Percentiles rank a stretch among this genome's conserved stretches.
phyloP scores from a whole-genome alignment of 352 stramenopile genomes.

The Aphanomyces astaci region DNA sequence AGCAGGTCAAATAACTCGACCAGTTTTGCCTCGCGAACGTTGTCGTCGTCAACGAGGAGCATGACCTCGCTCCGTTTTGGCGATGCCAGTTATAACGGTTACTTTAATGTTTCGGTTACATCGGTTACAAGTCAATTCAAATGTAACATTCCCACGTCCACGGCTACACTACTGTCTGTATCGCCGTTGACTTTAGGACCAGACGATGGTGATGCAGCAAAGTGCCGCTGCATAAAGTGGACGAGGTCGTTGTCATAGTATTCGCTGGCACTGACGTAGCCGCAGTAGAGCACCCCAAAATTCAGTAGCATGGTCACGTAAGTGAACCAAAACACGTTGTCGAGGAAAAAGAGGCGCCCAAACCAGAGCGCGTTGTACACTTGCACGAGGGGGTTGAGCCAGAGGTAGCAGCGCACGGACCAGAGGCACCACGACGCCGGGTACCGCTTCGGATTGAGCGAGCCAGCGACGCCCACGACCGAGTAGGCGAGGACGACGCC shows the following conservation, averaged over 20 bases:
- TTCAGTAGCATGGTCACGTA: slow-evolving; percentile 3
- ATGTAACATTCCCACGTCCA: too few species aligned
- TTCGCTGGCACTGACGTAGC: slow-evolving; percentile 6
- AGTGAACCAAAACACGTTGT: slow-evolving; percentile 10
- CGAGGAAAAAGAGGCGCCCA: not conserved
- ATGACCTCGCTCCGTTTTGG: not conserved
- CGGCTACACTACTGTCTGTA: too few species aligned
- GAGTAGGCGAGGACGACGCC: not conserved
- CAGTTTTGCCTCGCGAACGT: not conserved
- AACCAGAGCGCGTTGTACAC: slow-evolving; percentile 7
- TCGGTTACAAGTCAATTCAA: too few species aligned
- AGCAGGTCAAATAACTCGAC: slow-evolving; percentile 1
- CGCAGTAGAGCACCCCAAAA: slow-evolving; percentile 4
- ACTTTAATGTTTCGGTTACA: not conserved
- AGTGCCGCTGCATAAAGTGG: not conserved
- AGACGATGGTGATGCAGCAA: not conserved
- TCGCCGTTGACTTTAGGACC: not conserved
- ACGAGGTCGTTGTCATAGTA: slow-evolving; percentile 4
- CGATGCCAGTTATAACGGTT: not conserved
- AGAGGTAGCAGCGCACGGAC: not conserved
- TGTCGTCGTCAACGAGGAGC: not conserved
- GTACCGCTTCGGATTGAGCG: not conserved
- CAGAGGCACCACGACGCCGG: slow-evolving; percentile 7
- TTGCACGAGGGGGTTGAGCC: slow-evolving; percentile 3
- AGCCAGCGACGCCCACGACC: not conserved